A percentile compares a stretch with the other conserved stretches of the same genome.
These are phyloP conservation scores for Epithemia pelagica DNA, from an alignment of 108 stramenopile species.

Conservation along the genomic window DNA sequence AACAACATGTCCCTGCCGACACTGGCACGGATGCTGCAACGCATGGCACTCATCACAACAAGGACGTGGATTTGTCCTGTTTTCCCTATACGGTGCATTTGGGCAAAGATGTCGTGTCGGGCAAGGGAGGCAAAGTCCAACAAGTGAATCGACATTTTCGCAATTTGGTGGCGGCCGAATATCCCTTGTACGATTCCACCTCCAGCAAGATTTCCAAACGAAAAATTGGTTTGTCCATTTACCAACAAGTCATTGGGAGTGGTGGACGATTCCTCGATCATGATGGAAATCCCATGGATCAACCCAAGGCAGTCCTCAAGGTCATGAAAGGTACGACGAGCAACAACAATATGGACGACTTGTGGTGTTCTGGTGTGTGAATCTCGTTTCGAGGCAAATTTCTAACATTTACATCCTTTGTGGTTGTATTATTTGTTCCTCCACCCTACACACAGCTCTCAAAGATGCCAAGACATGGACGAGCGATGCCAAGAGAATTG, in stretches of 20 bases:
- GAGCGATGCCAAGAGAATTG: background rate
- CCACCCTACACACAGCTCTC: background rate
- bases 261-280: background rate
- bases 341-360: too few species aligned
- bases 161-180: background rate
- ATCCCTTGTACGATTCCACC: background rate
- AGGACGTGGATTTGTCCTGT: background rate
- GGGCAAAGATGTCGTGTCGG: background rate
- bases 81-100: background rate
- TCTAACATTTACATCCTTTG: background rate
- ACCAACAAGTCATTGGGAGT: background rate
- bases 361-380: too few species aligned
- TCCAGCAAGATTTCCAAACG: background rate
- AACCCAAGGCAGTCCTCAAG: background rate
- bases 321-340: background rate
- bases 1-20: too few species aligned
- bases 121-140: background rate
- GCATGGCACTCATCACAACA: too few species aligned
- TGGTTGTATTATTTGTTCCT: too few species aligned
- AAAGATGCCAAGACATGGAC: slow-evolving; percentile 1
- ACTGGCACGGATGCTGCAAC: too few species aligned
- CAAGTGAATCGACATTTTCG: background rate
- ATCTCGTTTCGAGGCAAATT: too few species aligned
- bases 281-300: background rate
- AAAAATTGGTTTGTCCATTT: background rate